Base-by-base conservation (phyloP, 225 moss, liverwort and hornwort genomes). In the Marchantia paleacea region DNA sequence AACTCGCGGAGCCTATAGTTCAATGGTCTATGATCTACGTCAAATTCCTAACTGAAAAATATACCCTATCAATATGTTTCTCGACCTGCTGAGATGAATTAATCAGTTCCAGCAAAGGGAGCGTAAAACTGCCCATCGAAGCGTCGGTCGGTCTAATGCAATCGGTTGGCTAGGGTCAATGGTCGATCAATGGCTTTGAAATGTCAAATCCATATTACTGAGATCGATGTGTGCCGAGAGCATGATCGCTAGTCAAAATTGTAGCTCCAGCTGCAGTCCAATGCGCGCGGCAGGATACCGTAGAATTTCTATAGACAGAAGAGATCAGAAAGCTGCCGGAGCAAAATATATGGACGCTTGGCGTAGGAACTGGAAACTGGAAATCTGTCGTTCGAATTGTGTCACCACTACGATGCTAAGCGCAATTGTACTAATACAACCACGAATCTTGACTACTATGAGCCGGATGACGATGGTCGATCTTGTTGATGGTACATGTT, bases 171-270 rank as follows among this genome's bases (percentile, higher is more conserved):
- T 26, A 31, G 25, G 66, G 26, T 66, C 66, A 26, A 13, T 18
- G 31, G 7, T 50, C 15, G 72, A 72, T 72, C 72, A 31, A 11
- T 20, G 51, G 72, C 10, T 49, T 18, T 67, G 8, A 31, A 68
- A 62, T 68, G 8, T 39, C 24, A 7, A 68, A 68, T 31, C 68
- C 68, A 30, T 15, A 29, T 57, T 57, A n/a, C n/a, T 62, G n/a
- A 6, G 18, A 73, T 73, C 52, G 52, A 53, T 73, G 13, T 24
- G 50, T 54, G 76, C 0, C 0, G 8, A 73, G 11, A 52, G n/a
- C 51, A 10, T 25, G 73, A 53, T 53, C 7, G 24, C 61, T 62
- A 62, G 60, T 78, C 78, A 78, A 78, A 78, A 78, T 78, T 78
- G 63, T 78, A n/a, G 64, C 64, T 66, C 78, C 78, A 78, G 25